These are phyloP conservation scores for Erigeron canadensis DNA, from an alignment of 129 eudicot species.

Conservation along the genomic window DNA sequence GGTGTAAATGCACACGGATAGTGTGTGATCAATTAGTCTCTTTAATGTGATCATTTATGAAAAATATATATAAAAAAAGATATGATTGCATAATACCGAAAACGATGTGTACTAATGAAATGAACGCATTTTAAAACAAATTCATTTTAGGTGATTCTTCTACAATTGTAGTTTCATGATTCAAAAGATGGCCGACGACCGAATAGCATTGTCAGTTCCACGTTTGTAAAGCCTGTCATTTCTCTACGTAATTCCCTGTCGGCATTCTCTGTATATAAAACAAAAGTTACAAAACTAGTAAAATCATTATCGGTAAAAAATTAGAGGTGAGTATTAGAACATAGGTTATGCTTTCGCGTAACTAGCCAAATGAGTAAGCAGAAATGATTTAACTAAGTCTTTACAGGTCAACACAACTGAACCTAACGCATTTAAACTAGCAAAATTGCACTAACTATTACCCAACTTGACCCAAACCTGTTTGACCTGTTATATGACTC, in stretches of 20 bases:
- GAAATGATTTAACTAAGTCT: too few relatives aligned
- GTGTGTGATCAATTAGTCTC: constrained; percentile 12
- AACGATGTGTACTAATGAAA: constrained; percentile 6
- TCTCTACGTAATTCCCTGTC: constrained; percentile 3
- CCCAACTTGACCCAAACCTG: too few relatives aligned
- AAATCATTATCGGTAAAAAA: too few relatives aligned
- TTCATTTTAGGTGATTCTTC: not conserved
- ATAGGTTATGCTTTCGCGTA: too few relatives aligned
- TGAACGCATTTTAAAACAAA: too few relatives aligned
- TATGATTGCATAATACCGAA: not conserved
- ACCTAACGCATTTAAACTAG: too few relatives aligned
- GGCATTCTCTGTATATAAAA: constrained; percentile 3
- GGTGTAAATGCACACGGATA: not conserved
- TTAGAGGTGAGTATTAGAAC: too few relatives aligned
- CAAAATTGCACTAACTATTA: too few relatives aligned
- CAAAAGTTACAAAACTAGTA: too few relatives aligned
- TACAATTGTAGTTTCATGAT: constrained; percentile 7
- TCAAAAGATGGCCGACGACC: not conserved
- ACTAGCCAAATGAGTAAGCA: too few relatives aligned
- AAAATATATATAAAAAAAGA: not conserved
- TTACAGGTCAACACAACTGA: too few relatives aligned
- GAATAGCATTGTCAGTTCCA: not conserved
- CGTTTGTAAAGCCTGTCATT: not conserved
- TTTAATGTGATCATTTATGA: constrained; percentile 1
- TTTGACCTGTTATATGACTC: too few relatives aligned